These are phyloP conservation scores for Phytophthora cryptogea DNA, from an alignment of 352 stramenopile genomes.

Conservation along the genomic window DNA sequence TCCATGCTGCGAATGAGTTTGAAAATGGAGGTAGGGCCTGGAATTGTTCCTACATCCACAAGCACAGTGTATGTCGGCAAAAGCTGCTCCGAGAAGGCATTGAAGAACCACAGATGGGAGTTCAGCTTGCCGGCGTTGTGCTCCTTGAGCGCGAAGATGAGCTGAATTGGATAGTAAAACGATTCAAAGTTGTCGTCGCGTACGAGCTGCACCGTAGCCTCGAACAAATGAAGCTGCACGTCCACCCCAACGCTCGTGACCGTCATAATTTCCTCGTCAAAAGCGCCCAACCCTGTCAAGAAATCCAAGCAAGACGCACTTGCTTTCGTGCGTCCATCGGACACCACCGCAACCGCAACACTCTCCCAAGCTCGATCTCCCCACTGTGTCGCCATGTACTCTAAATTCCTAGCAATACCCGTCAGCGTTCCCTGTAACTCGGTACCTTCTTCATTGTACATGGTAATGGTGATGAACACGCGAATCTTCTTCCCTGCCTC, in stretches of 20 bases:
- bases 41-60: constrained; percentile 53
- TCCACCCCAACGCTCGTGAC: constrained; percentile 48
- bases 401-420: constrained; percentile 44
- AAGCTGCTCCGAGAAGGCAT: constrained; percentile 58
- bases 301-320: constrained; percentile 46
- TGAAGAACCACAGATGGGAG: constrained; percentile 67
- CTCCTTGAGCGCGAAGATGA: constrained; percentile 61
- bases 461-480: constrained; percentile 56
- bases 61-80: constrained; percentile 56
- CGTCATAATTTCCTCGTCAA: constrained; percentile 64
- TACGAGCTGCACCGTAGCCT: constrained; percentile 48
- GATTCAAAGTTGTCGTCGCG: constrained; percentile 46
- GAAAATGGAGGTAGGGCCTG: constrained; percentile 43
- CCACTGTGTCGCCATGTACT: constrained; percentile 49
- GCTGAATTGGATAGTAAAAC: constrained; percentile 53
- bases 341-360: constrained; percentile 44
- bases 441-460: constrained; percentile 56
- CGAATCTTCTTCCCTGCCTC: constrained; percentile 41
- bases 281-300: constrained; percentile 40
- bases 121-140: constrained; percentile 54
- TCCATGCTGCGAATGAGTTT: constrained; percentile 55
- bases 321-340: constrained; percentile 49
- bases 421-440: constrained; percentile 47
- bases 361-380: constrained; percentile 45
- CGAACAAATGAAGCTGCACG: constrained; percentile 51